Conservation (phyloP, 768 basidiomycete genomes). For the Podaxis sp. region DNA sequence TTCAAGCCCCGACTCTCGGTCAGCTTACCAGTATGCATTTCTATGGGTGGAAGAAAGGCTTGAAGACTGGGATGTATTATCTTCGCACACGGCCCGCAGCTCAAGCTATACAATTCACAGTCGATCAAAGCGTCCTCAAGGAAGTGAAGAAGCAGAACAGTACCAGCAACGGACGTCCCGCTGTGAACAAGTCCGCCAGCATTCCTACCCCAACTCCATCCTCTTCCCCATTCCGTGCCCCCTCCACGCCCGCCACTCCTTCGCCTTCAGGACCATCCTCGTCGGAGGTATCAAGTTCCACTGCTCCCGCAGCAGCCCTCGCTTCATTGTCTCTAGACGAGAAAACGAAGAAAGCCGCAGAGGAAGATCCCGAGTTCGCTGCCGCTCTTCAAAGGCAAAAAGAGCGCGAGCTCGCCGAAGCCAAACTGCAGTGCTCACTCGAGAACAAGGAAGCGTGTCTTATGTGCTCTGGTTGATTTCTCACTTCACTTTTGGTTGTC, state of each 20-base stretch:
- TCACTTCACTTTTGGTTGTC: background rate
- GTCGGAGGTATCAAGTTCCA: conserved; percentile 19
- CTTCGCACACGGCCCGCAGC: conserved; percentile 92
- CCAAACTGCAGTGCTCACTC: conserved; percentile 77
- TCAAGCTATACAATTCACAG: conserved; percentile 96
- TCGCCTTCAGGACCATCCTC: conserved; percentile 16
- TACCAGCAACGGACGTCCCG: conserved; percentile 26
- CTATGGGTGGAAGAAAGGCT: conserved; percentile 99
- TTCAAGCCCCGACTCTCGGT: conserved; percentile 84
- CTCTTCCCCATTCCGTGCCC: conserved; percentile 20
- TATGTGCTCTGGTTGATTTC: conserved; percentile 82
- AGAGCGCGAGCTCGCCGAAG: conserved; percentile 78
- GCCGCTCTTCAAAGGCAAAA: conserved; percentile 72
- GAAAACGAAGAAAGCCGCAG: conserved; percentile 52
- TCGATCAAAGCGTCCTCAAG: conserved; percentile 80
- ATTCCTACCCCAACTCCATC: conserved; percentile 32
- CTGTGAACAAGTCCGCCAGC: conserved; percentile 24
- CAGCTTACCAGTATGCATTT: conserved; percentile 97
- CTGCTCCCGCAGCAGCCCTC: conserved; percentile 30
- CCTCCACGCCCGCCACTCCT: conserved; percentile 19
- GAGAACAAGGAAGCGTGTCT: conserved; percentile 95
- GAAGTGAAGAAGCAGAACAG: conserved; percentile 51
- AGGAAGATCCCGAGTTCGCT: conserved; percentile 70
- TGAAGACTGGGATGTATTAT: conserved; percentile 99
- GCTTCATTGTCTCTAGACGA: conserved; percentile 46